These are phyloP conservation scores for Shiraia bambusicola DNA, from an alignment of 2,329 filamentous ascomycete genomes.

Conservation along the genomic window DNA sequence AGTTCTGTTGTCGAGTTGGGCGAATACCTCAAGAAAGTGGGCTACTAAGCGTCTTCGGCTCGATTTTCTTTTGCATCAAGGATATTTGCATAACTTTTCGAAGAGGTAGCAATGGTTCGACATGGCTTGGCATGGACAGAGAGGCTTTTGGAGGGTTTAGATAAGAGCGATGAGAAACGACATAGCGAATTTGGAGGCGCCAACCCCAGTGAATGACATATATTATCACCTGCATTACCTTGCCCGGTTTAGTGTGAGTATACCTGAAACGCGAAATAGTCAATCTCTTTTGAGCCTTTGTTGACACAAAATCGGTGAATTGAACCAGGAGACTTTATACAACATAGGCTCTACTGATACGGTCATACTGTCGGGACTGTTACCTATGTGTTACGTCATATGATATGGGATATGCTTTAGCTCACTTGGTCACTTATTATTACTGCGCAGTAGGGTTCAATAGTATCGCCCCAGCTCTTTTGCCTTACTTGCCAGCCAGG, in stretches of 20 bases:
- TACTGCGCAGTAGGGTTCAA: too few species aligned
- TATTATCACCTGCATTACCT: slow-evolving; percentile 4
- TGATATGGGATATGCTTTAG: too few species aligned
- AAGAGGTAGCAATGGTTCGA: slow-evolving; percentile 8
- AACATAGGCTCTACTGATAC: too few species aligned
- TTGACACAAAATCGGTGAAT: too few species aligned
- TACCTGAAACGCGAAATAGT: background rate
- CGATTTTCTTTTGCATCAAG: slow-evolving; percentile 39
- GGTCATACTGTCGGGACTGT: background rate
- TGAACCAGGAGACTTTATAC: too few species aligned
- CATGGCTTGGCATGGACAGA: slow-evolving; percentile 5
- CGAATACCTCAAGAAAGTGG: slow-evolving; percentile 78
- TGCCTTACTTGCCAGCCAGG: too few species aligned
- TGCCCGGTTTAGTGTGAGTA: background rate
- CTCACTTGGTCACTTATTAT: too few species aligned
- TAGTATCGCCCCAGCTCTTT: too few species aligned
- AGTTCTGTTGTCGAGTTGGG: slow-evolving; percentile 79
- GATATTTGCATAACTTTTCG: slow-evolving; percentile 40
- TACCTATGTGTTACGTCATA: background rate
- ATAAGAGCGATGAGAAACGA: slow-evolving; percentile 12
- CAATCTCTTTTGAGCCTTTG: too few species aligned
- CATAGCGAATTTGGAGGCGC: slow-evolving; percentile 11
- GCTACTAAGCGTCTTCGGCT: slow-evolving; percentile 61
- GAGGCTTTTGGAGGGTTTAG: slow-evolving; percentile 6
- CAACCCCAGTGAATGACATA: slow-evolving; percentile 15